These are phyloP conservation scores for Alternaria consortialis DNA, from an alignment of 2,329 filamentous ascomycete genomes.

Conservation along the genomic window DNA sequence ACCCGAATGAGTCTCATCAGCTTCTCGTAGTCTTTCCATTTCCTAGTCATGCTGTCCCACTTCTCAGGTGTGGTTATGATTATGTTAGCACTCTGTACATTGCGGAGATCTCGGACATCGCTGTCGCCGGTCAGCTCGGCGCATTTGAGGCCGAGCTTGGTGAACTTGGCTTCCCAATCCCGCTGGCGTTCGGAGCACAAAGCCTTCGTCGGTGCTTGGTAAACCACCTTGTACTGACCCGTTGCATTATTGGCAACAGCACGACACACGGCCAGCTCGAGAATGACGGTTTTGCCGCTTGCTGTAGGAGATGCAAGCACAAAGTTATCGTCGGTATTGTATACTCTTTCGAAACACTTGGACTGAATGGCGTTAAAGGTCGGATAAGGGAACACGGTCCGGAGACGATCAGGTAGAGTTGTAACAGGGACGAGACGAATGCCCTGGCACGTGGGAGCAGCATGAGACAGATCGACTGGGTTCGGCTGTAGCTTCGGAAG, in stretches of 20 bases:
- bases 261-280: constrained; percentile 83
- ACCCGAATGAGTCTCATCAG: constrained; percentile 79
- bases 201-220: constrained; percentile 85
- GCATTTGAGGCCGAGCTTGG: constrained; percentile 70
- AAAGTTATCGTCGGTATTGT: constrained; percentile 75
- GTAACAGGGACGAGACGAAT: constrained; percentile 68
- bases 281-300: constrained; percentile 82
- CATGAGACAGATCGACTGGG: constrained; percentile 3
- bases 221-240: constrained; percentile 79
- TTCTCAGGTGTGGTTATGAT: constrained; percentile 91
- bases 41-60: constrained; percentile 88
- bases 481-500: neutral
- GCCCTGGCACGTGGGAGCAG: constrained; percentile 61
- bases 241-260: constrained; percentile 66
- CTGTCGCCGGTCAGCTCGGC: constrained; percentile 86
- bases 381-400: constrained; percentile 74
- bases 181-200: constrained; percentile 78
- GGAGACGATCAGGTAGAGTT: constrained; percentile 73
- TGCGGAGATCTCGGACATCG: constrained; percentile 69
- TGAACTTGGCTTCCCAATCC: constrained; percentile 82
- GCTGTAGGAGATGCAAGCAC: constrained; percentile 84
- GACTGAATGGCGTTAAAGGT: constrained; percentile 86
- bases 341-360: constrained; percentile 74
- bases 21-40: constrained; percentile 82
- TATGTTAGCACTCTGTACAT: constrained; percentile 77